phyloP scores from a whole-genome alignment of 352 stramenopile genomes.

The Pythium monospermum region DNA sequence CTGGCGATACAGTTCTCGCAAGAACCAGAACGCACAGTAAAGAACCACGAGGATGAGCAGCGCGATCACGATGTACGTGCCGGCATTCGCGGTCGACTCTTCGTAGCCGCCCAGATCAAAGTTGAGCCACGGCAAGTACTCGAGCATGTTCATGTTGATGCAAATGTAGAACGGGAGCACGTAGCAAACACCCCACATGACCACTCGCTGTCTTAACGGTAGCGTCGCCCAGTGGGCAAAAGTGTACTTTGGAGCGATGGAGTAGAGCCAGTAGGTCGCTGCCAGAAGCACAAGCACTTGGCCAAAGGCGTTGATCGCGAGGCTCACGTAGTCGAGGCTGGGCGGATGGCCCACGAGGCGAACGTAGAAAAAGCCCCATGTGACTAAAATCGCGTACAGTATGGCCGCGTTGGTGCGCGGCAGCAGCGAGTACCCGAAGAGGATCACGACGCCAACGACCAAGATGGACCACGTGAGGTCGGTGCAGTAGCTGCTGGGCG shows the following conservation, averaged over 20 bases:
- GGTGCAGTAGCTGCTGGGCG: constrained; percentile 46
- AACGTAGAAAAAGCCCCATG: constrained; percentile 75
- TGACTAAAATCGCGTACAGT: constrained; percentile 51
- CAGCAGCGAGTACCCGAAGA: constrained; percentile 47
- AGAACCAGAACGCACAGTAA: constrained; percentile 28
- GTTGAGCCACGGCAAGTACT: constrained; percentile 71
- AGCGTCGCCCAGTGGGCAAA: constrained; percentile 40
- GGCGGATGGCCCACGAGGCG: constrained; percentile 52
- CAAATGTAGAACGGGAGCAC: constrained; percentile 63
- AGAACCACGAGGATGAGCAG: constrained; percentile 28
- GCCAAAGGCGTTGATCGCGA: constrained; percentile 43
- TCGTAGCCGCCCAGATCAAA: constrained; percentile 65
- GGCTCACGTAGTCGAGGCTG: constrained; percentile 51
- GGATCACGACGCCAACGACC: constrained; percentile 25
- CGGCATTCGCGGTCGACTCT: constrained; percentile 29
- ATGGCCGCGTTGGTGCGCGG: constrained; percentile 30
- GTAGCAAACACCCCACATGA: constrained; percentile 62
- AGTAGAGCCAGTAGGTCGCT: constrained; percentile 36
- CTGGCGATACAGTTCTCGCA: constrained; percentile 42
- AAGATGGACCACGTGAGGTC: constrained; percentile 78
- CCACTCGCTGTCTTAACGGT: constrained; percentile 24
- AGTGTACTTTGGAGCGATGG: constrained; percentile 33
- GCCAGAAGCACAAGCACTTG: constrained; percentile 67
- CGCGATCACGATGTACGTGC: constrained; percentile 60
- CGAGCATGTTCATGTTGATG: constrained; percentile 73